Evolutionary conservation across 2,329 filamentous ascomycete genomes (phyloP).

Genomic region (Aspergillus neoniger): DNA sequence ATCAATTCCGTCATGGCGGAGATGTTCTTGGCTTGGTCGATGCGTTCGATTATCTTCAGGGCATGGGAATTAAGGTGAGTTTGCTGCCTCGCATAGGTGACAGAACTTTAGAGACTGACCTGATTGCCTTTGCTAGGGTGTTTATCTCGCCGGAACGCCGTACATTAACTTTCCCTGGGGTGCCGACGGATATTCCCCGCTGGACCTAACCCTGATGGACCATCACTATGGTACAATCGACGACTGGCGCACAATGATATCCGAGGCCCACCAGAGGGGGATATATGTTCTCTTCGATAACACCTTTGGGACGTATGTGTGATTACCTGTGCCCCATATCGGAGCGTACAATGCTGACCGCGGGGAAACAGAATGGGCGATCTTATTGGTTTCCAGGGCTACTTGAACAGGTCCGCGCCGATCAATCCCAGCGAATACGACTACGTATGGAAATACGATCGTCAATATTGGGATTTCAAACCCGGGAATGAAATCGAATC

Average conservation of each 20-base stretch:
- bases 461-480: slow-evolving; percentile 59
- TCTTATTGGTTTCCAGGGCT: slow-evolving; percentile 52
- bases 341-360: neutral
- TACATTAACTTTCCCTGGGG: slow-evolving; percentile 66
- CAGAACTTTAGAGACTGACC: too few species aligned
- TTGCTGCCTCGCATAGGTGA: neutral
- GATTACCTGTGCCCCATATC: neutral
- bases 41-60: slow-evolving; percentile 63
- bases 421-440: slow-evolving; percentile 58
- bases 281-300: slow-evolving; percentile 69
- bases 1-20: slow-evolving; percentile 64
- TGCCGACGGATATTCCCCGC: slow-evolving; percentile 59
- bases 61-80: slow-evolving; percentile 62
- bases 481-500: slow-evolving; percentile 54
- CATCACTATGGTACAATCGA: slow-evolving; percentile 61
- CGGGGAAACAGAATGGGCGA: slow-evolving; percentile 52
- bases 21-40: slow-evolving; percentile 59
- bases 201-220: slow-evolving; percentile 64
- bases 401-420: slow-evolving; percentile 52
- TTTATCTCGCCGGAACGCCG: slow-evolving; percentile 63
- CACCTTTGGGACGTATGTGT: slow-evolving; percentile 59
- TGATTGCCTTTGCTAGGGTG: slow-evolving; percentile 40
- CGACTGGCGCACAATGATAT: slow-evolving; percentile 57
- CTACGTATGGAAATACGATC: slow-evolving; percentile 56
- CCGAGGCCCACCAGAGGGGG: slow-evolving; percentile 58